These are phyloP conservation scores for Diplogelasinospora grovesii DNA, from an alignment of 495 filamentous ascomycete species.

Conservation along the genomic window DNA sequence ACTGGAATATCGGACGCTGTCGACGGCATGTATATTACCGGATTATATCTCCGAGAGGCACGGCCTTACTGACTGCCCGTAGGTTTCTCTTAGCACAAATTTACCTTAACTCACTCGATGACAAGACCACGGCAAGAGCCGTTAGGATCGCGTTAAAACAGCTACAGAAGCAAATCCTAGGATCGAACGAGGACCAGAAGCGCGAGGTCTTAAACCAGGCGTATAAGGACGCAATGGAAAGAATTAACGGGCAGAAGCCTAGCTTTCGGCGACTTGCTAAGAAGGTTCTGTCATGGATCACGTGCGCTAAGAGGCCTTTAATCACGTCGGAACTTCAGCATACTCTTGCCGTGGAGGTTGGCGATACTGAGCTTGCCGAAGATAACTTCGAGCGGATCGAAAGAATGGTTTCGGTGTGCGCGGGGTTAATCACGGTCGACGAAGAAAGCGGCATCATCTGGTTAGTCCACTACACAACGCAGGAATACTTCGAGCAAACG, in stretches of 20 bases:
- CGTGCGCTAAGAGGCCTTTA: constrained; percentile 1
- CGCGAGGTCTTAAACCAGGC: background rate
- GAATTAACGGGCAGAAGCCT: background rate
- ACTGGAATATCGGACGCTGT: too few relatives aligned
- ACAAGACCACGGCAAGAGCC: background rate
- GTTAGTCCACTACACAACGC: constrained; percentile 51
- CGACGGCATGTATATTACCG: too few relatives aligned
- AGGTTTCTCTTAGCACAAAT: too few relatives aligned
- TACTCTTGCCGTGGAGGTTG: constrained; percentile 22
- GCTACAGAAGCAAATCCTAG: background rate
- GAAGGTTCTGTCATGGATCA: background rate
- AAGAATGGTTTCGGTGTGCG: constrained; percentile 42
- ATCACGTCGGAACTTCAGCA: background rate
- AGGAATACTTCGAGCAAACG: constrained; percentile 37
- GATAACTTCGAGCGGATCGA: constrained; percentile 33
- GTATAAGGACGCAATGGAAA: constrained; percentile 3
- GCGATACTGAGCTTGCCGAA: constrained; percentile 25
- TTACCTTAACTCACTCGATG: too few relatives aligned
- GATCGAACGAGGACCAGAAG: background rate
- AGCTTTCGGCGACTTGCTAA: background rate
- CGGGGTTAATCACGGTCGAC: constrained; percentile 47
- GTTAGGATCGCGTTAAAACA: background rate
- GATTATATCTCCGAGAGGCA: too few relatives aligned
- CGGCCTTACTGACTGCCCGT: too few relatives aligned
- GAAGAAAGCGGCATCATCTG: constrained; percentile 39